Evolutionary conservation across 306 rosid species (phyloP), one percentile per base, ranked within the genome.

Genomic region (Lathyrus aphaca): DNA sequence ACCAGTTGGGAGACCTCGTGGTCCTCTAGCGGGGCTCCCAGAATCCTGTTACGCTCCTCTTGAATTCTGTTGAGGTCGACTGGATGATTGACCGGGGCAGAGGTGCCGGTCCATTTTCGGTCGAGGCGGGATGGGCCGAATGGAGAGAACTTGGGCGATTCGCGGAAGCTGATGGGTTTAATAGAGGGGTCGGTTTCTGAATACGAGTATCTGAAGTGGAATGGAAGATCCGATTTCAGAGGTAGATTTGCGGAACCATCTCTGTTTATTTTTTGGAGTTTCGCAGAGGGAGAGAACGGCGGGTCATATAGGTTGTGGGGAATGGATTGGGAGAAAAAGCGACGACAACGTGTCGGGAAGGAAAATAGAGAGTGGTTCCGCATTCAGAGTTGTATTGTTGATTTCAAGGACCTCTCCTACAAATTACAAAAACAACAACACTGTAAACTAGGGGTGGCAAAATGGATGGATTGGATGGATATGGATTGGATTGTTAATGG

Each of bases 121-220:
- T 90, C 95, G 9, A 90, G 87, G 9, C 92, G 85, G 6, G 87
- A 91, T 8, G 98, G 98, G 0, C 98, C 95, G 8, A 90, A 94
- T 0, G 97, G 97, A 5, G 97, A 94, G 80, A 94, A 90, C 54
- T 82, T 94, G 2, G 96, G 94, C 2, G 98, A 87, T 83, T 94
- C 96, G n/a, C 98, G 88, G 82, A 77, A 88, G 17, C 96, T 81
- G 21, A 88, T 81, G 23, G 96, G 97, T 14, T 66, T 63, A 1
- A 77, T 60, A 7, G 88, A 80, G 9, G 85, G 75, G 58, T 83
- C 39, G 12, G 77, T 74, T 68, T 94, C 98, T 0, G 96, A 88
- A 66, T 94, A 90, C 10, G 97, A 90, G 86, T 86, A 87, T 11
- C 69, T 87, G 87, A 93, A 90, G 39, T 86, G 86, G 77, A 92